phyloP scores from a whole-genome alignment of 1,284 basidiomycete genomes.

The Meira nashicola region DNA sequence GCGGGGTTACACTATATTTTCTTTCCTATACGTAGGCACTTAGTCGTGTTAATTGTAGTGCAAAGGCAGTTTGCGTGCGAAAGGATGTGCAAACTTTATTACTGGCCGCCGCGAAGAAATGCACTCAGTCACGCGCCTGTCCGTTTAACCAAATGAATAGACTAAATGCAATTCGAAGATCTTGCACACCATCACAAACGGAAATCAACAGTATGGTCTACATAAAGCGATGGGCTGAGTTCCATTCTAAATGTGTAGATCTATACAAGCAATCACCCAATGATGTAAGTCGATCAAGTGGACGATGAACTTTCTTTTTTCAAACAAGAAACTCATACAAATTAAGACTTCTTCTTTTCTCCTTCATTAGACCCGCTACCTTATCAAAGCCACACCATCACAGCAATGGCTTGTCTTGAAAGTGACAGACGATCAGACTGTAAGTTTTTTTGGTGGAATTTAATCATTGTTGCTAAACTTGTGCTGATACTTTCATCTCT shows the following conservation, averaged over 20 bases:
- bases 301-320: not conserved
- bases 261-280: slow-evolving; percentile 27
- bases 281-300: slow-evolving; percentile 15
- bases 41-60: too few relatives aligned
- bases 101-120: too few relatives aligned
- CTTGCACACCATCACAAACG: too few relatives aligned
- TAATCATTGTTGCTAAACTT: not conserved
- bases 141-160: too few relatives aligned
- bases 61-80: too few relatives aligned
- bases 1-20: too few relatives aligned
- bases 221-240: slow-evolving; percentile 39
- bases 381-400: slow-evolving; percentile 34
- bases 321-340: not conserved
- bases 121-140: too few relatives aligned
- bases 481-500: not conserved
- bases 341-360: not conserved
- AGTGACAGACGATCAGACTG: slow-evolving; percentile 38
- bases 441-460: slow-evolving; percentile 11
- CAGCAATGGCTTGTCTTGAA: slow-evolving; percentile 36
- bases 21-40: too few relatives aligned
- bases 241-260: slow-evolving; percentile 35
- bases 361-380: slow-evolving; percentile 27
- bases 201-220: slow-evolving; percentile 28
- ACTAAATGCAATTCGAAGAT: too few relatives aligned
- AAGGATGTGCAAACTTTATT: too few relatives aligned